Evolutionary conservation across 192 early-diverging fungal genomes (phyloP).

Genomic region (Pecoramyces ruminantium): DNA sequence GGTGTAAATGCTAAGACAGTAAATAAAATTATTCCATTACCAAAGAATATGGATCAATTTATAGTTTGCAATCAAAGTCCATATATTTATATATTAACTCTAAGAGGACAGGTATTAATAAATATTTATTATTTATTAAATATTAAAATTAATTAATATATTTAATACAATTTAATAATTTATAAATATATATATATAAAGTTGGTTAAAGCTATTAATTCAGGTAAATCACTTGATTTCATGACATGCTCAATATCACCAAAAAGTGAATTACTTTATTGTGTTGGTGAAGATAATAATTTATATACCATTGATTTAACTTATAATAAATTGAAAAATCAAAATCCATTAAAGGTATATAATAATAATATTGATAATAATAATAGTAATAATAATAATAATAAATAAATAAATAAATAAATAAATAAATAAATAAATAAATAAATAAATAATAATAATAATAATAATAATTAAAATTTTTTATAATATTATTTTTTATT

Average conservation of each 20-base stretch:
- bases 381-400: neutral
- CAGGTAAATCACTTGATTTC: slow-evolving; percentile 18
- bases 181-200: slow-evolving; percentile 13
- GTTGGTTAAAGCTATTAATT: slow-evolving; percentile 16
- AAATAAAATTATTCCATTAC: slow-evolving; percentile 37
- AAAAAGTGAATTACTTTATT: slow-evolving; percentile 68
- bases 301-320: slow-evolving; percentile 36
- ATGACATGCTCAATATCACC: slow-evolving; percentile 42
- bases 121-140: no score
- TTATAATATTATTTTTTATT: slow-evolving; percentile 5
- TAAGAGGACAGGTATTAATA: slow-evolving; percentile 31
- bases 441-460: no score
- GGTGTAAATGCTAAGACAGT: slow-evolving; percentile 22
- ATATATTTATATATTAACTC: slow-evolving; percentile 49
- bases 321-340: neutral
- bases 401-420: no score
- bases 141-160: no score
- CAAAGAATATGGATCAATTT: slow-evolving; percentile 42
- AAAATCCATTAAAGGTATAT: neutral
- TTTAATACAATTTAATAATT: slow-evolving; percentile 15
- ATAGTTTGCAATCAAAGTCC: slow-evolving; percentile 64
- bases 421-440: no score
- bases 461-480: neutral
- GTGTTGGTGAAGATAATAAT: slow-evolving; percentile 46
- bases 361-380: neutral